Percentiles rank a stretch among this genome's conserved stretches.
Conservation (phyloP, 1,139 yeast species). For the Yamadazyma diddensiae region DNA sequence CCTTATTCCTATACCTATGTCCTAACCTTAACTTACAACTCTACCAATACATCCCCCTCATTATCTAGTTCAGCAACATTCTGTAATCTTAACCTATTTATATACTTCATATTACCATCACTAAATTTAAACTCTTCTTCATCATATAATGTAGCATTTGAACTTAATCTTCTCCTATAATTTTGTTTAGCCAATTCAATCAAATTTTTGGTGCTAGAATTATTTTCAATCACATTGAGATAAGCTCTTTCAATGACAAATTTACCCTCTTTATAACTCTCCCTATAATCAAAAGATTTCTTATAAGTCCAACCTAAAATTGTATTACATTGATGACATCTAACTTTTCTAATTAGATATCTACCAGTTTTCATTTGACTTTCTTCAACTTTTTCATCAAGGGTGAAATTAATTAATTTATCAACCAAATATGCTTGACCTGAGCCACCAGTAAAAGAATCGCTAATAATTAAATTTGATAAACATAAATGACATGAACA, state of each 20-base stretch:
- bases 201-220: constrained; percentile 25
- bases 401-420: constrained; percentile 40
- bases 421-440: constrained; percentile 56
- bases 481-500: constrained; percentile 56
- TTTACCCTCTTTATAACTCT: constrained; percentile 75
- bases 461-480: constrained; percentile 44
- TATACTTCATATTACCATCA: constrained; percentile 9
- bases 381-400: constrained; percentile 31
- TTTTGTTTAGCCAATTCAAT: constrained; percentile 29
- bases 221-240: constrained; percentile 23
- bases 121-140: constrained; percentile 16
- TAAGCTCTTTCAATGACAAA: constrained; percentile 62
- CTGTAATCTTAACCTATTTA: constrained; percentile 16
- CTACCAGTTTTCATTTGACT: constrained; percentile 67
- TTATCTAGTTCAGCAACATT: constrained; percentile 13
- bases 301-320: constrained; percentile 79
- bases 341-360: constrained; percentile 61
- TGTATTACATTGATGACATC: constrained; percentile 62
- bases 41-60: constrained; percentile 15
- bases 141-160: constrained; percentile 16
- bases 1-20: too few relatives aligned
- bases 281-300: constrained; percentile 51
- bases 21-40: too few relatives aligned
- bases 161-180: constrained; percentile 24
- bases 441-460: constrained; percentile 48